Base-by-base conservation (phyloP, 2,329 filamentous ascomycete species). In the Kalmusia sp. region DNA sequence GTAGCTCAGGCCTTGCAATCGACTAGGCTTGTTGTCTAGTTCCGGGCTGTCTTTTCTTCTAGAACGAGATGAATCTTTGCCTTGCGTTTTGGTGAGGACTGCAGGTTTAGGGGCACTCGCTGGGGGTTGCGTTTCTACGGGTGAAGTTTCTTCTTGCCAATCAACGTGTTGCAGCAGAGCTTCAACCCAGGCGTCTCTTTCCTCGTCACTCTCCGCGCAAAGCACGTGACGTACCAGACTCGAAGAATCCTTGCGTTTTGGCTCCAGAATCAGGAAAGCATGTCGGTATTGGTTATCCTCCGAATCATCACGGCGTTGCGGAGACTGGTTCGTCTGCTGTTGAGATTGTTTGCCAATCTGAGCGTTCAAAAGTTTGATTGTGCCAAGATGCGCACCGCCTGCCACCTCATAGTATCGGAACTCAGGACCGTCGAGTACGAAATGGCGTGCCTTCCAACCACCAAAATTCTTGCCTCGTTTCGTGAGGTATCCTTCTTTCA, bases 401-500 rank as follows among this genome's bases (percentile, higher is more conserved):
- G 92, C 92, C 2, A 89, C 86, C 75, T 99, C 95, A 66, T 91
- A 98, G 72, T 99, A 99, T 65, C 90, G 92, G 65, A 99, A 78
- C 52, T 88, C 82, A 4, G 88, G 84, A 8, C 87, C 87, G 63
- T 90, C 85, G 3, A 91, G 78, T 12, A 88, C 81, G 66, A 90
- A 90, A 66, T 86, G 90, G 52, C 87, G 79, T 9, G 92, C 93
- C 76, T 99, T 99, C 95, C 95, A 99, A 43, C 95, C 95, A 46
- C 95, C 95, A 77, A 99, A 99, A 68, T 98, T 98, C 81, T 99
- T 99, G 43, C 95, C 95, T 63, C 91, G 86, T 79, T 99, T 99
- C 2, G 95, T 98, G 44, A 99, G 79, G 73, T 98, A 99, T 7
- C 95, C 95, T 69, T 88, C 93, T 68, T 91, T 92, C 54, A 87